These are phyloP conservation scores for Pseudocercospora musae DNA, from an alignment of 2,329 filamentous ascomycete species.

Conservation along the genomic window DNA sequence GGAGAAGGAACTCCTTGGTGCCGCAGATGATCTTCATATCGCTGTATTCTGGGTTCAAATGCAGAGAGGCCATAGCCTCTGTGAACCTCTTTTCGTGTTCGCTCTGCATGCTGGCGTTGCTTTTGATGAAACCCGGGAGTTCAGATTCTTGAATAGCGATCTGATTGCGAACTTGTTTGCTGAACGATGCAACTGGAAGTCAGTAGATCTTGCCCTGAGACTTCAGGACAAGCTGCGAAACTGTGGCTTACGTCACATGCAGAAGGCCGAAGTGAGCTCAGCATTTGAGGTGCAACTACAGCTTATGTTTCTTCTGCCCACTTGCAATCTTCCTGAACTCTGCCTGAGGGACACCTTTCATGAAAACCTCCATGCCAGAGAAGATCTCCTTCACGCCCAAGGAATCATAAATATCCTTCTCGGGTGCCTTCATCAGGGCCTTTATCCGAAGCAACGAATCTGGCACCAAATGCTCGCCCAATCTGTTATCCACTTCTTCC, in stretches of 20 bases:
- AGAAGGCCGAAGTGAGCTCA: background rate
- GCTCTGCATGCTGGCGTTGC: background rate
- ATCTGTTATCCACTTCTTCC: conserved; percentile 72
- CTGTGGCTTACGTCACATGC: background rate
- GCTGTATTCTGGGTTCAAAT: background rate
- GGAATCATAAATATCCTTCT: conserved; percentile 67
- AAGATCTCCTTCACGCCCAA: conserved; percentile 85
- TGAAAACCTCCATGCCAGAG: conserved; percentile 76
- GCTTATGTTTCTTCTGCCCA: conserved; percentile 91
- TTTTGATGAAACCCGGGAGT: background rate
- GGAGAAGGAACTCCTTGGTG: background rate
- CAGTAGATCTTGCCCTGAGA: background rate
- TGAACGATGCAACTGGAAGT: background rate
- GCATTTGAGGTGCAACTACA: conserved; percentile 49
- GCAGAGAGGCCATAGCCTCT: background rate
- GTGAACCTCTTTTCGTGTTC: background rate
- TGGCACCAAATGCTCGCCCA: conserved; percentile 76
- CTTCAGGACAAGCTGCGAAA: background rate
- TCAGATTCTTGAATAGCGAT: background rate
- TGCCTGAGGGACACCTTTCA: conserved; percentile 75
- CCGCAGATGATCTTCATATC: conserved; percentile 7
- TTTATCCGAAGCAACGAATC: conserved; percentile 82
- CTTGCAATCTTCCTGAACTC: conserved; percentile 83
- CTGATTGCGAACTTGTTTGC: background rate
- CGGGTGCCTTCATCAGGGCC: conserved; percentile 71